phyloP scores from a whole-genome alignment of 345 rosid genomes.

The Acer yangbiense region DNA sequence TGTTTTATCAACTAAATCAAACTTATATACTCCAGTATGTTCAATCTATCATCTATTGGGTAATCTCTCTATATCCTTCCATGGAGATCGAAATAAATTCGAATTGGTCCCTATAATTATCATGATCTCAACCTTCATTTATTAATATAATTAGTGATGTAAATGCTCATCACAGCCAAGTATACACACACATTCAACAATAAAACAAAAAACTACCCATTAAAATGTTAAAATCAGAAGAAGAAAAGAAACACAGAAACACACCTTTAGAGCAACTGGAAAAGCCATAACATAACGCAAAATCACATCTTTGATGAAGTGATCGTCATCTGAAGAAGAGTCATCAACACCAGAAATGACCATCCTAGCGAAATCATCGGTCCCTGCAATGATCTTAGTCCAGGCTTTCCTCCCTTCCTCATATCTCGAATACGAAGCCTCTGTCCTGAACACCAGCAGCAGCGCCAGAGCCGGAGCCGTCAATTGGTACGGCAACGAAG shows the following conservation, averaged over 20 bases:
- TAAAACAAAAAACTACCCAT: neutral
- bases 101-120: no score
- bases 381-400: conserved; percentile 71
- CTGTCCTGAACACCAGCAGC: conserved; percentile 86
- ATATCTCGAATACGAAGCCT: conserved; percentile 92
- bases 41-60: no score
- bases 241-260: conserved; percentile 5
- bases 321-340: conserved; percentile 40
- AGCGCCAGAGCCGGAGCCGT: conserved; percentile 92
- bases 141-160: no score
- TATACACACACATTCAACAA: neutral
- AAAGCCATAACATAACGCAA: conserved; percentile 78
- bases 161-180: no score
- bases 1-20: conserved; percentile 17
- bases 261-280: conserved; percentile 87
- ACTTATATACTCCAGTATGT: neutral
- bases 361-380: conserved; percentile 73
- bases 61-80: no score
- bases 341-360: conserved; percentile 52
- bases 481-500: conserved; percentile 83
- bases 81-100: no score
- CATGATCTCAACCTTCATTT: no score
- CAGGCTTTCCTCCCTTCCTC: conserved; percentile 83
- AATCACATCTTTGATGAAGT: conserved; percentile 47
- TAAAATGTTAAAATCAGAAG: no score